Evolutionary conservation across 192 early-diverging fungal species (phyloP), one percentile per base, ranked within the genome.

Genomic region (Backusella westeae): DNA sequence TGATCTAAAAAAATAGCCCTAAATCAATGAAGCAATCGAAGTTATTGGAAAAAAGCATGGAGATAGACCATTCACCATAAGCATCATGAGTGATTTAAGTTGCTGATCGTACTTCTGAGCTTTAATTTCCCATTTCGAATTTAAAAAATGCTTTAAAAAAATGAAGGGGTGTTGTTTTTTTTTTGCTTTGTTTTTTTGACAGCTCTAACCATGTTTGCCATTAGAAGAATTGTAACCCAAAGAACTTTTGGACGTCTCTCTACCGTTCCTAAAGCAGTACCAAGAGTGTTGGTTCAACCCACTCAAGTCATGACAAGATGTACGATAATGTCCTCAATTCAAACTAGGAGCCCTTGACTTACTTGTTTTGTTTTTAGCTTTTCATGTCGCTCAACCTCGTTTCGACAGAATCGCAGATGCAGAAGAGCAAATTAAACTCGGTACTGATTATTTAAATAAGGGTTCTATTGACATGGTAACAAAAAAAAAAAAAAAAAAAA

Each of bases 391-490:
- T 49, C 39, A 39, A 26, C 73, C 63, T 17, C 36, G 66, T 63
- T 75, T 67, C 14, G 73, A 81, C 42, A 67, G 72, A 35, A 14
- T 77, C 23, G 14, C 72, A 26, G 79, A 80, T 36, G 80, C 80
- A 6, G 72, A 77, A 21, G 69, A 72, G 23, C 80, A 77, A 21
- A 77, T 81, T n/a, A 74, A 78, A 34, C 21, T 72, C 19, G 80
- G 80, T 17, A 34, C 76, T 17, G 76, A 81, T 10, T 26, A 77
- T 65, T 32, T 81, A 63, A 76, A 78, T 36, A 49, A 81, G 26
- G 80, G 80, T 4, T 74, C 80, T n/a, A 71, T 81, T 39, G 80
- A 81, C 19, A 75, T 81, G 80, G 78, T 79, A 79, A 49, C 3
- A 69, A 7, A 59, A 17, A n/a, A 32, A 32, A 32, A 3, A 32